Conservation (phyloP, 164 flowering plant genomes). For the Dillenia suffruticosa region DNA sequence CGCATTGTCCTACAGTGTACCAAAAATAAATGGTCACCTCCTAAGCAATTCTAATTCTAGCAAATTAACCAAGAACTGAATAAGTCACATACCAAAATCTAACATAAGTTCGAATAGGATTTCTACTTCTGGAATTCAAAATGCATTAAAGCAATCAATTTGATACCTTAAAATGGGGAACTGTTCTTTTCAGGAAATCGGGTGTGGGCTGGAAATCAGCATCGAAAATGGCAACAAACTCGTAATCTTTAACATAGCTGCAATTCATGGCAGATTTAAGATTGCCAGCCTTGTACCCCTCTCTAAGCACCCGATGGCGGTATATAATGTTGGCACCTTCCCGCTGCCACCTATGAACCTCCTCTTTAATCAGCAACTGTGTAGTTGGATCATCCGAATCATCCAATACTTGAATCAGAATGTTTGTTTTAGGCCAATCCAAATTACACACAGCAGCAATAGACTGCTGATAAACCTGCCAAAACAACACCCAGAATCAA, state of each 20-base stretch:
- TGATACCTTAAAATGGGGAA: conserved; percentile 84
- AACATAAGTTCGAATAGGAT: no score
- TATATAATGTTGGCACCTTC: conserved; percentile 78
- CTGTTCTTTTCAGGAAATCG: conserved; percentile 72
- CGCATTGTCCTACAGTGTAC: conserved; percentile 62
- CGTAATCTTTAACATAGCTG: conserved; percentile 89
- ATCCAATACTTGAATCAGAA: conserved; percentile 83
- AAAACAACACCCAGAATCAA: neutral
- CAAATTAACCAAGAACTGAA: no score
- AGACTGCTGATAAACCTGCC: conserved; percentile 95
- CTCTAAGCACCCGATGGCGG: conserved; percentile 77
- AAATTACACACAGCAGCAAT: conserved; percentile 89
- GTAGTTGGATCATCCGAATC: conserved; percentile 91
- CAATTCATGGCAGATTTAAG: conserved; percentile 96
- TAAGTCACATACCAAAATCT: no score
- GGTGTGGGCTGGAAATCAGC: conserved; percentile 95
- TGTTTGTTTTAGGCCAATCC: conserved; percentile 85
- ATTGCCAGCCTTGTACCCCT: conserved; percentile 98
- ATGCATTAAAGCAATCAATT: no score
- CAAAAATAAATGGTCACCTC: no score
- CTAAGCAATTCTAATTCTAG: no score
- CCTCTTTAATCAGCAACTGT: conserved; percentile 74
- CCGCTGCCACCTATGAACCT: conserved; percentile 84
- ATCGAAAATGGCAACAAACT: conserved; percentile 90
- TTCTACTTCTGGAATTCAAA: neutral